phyloP scores from a whole-genome alignment of 202 grass and related monocot genomes.

The Musa balbisiana region DNA sequence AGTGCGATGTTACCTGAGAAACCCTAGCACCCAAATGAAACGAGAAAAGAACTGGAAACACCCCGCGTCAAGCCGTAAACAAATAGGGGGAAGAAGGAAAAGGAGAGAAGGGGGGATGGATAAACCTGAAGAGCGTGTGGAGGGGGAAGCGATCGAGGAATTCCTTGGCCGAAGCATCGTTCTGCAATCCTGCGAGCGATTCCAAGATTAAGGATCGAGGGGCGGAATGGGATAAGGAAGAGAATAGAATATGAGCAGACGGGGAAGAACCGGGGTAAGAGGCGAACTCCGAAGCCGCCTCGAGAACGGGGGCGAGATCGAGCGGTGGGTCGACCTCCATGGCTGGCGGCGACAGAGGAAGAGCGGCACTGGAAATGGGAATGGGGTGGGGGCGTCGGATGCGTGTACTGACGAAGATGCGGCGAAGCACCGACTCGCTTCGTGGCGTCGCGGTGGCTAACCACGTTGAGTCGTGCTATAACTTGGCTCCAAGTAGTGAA shows the following conservation, averaged over 20 bases:
- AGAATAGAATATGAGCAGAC: not conserved
- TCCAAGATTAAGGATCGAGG: not conserved
- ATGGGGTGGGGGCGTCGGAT: too few species aligned
- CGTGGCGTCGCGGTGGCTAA: too few species aligned
- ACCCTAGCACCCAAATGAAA: not conserved
- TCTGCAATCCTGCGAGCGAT: conserved; percentile 36
- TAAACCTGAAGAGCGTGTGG: conserved; percentile 49
- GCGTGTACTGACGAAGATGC: too few species aligned
- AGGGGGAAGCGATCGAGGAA: conserved; percentile 75
- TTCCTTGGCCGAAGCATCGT: conserved; percentile 58
- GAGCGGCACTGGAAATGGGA: too few species aligned
- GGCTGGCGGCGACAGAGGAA: not conserved
- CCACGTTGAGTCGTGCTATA: too few species aligned
- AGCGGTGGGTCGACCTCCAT: conserved; percentile 10
- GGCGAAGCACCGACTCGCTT: too few species aligned
- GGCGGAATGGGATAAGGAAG: not conserved
- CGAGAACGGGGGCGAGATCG: conserved; percentile 35
- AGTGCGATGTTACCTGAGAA: too few species aligned
- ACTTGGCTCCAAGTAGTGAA: too few species aligned
- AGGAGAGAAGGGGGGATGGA: not conserved
- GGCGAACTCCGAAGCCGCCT: conserved; percentile 49
- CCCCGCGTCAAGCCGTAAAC: too few species aligned
- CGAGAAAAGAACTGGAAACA: not conserved
- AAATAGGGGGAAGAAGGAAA: too few species aligned
- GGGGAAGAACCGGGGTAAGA: conserved; percentile 38